Evolutionary conservation across 2,329 filamentous ascomycete genomes (phyloP), one percentile per base, ranked within the genome.

Genomic region (Cladophialophora immunda): DNA sequence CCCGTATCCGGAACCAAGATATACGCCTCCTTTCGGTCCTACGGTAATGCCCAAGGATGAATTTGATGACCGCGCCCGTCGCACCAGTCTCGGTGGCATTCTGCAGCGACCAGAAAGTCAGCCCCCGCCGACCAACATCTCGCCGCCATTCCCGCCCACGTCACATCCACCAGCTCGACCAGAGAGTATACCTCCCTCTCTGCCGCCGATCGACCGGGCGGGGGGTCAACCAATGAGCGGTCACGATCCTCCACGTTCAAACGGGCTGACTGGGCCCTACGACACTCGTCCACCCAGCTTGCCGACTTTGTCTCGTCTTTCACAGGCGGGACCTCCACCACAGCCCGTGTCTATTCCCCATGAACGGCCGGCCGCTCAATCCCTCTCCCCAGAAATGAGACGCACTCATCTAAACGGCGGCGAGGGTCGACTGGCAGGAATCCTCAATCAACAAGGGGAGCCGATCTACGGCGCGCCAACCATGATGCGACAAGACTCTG

Each of bases 31-130:
- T 4, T 68, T 66, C 60, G 66, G 65, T 30, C 57, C 68, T 22
- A 45, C 66, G 6, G 27, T 52, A 13, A 41, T 52, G 47, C 47
- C 41, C 15, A 70, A 62, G 55, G 69, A 72, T 57, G 71, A 72
- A 13, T 65, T 62, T 36, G 68, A 67, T 25, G 71, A 73, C 54
- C 68, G 65, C 25, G 58, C 76, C 29, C 77, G 80, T 65, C 78
- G 80, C n/a, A 76, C 78, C 70, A 82, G 81, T 66, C 76, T 82
- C 45, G 79, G 76, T 62, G 80, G 78, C n/a, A 77, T 80, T 3
- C 77, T 79, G 36, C 76, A 78, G 65, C 76, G 81, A 54, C 78
- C 80, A 7, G 81, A 74, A 65, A 82, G 72, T 66, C 71, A 72
- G 45, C 72, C 72, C 41, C 68, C 70, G 65, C 61, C 67, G 50